Evolutionary conservation across 345 rosid genomes (phyloP).

Genomic region (Conringia planisiliqua): DNA sequence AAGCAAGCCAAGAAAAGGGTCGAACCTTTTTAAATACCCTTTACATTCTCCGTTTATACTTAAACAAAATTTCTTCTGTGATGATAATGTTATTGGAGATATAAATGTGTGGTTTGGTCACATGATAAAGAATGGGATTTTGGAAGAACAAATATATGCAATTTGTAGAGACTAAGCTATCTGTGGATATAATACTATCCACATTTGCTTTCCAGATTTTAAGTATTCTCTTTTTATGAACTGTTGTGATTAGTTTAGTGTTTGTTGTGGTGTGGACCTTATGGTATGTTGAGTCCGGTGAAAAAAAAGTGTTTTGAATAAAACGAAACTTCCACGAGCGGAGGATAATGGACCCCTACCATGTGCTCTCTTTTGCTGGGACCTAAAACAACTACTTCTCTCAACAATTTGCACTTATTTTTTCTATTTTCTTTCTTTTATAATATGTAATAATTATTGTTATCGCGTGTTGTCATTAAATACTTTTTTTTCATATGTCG

Average conservation of each 20-base stretch:
- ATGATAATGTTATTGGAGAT: slow-evolving; percentile 13
- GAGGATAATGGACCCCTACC: slow-evolving; percentile 30
- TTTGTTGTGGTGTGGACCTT: neutral
- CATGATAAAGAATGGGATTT: slow-evolving; percentile 11
- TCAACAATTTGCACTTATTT: slow-evolving; percentile 8
- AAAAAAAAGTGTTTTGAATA: slow-evolving; percentile 13
- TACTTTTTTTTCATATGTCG: slow-evolving; percentile 8
- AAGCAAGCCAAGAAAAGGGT: neutral
- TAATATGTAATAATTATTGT: neutral
- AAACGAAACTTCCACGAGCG: slow-evolving; percentile 33
- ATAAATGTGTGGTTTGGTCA: slow-evolving; percentile 10
- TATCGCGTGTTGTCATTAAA: slow-evolving; percentile 13
- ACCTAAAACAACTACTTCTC: slow-evolving; percentile 17
- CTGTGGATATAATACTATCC: neutral
- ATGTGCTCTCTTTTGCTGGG: slow-evolving; percentile 30
- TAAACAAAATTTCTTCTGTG: neutral
- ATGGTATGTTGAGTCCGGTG: slow-evolving; percentile 10
- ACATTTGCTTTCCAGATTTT: neutral
- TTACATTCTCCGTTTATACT: slow-evolving; percentile 27
- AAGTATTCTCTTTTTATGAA: neutral
- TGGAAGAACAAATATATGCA: neutral
- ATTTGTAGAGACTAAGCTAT: slow-evolving; percentile 10
- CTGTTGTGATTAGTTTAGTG: slow-evolving; percentile 2
- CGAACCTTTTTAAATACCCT: slow-evolving; percentile 10
- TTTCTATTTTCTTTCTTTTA: neutral